Percentiles rank a stretch among this genome's conserved stretches.
Conservation (phyloP, 345 rosid genomes). For the Eutrema japonicum region DNA sequence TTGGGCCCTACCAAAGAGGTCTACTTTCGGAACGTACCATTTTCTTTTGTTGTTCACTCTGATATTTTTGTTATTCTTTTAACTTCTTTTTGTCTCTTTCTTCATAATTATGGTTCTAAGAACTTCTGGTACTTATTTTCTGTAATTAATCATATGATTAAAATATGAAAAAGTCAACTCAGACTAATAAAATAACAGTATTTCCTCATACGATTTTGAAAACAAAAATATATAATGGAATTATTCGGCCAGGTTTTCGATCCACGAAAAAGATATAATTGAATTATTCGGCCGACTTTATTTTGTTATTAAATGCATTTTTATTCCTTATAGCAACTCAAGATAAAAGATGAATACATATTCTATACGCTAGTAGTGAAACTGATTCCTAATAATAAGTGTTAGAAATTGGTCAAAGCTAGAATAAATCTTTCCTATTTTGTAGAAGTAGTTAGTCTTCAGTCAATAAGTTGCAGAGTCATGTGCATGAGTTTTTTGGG, state of each 20-base stretch:
- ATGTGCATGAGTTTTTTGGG: too few species aligned
- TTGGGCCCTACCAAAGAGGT: constrained; percentile 26
- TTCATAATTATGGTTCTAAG: constrained; percentile 31
- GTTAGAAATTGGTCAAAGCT: too few species aligned
- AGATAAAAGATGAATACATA: not conserved
- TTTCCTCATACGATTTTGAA: constrained; percentile 1
- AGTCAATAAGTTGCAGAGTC: too few species aligned
- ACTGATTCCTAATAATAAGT: too few species aligned
- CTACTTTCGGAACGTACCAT: constrained; percentile 29
- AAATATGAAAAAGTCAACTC: constrained; percentile 30
- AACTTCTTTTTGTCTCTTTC: constrained; percentile 32
- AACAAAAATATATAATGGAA: constrained; percentile 7
- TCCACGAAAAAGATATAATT: not conserved
- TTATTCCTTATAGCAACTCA: not conserved
- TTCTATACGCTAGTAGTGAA: too few species aligned
- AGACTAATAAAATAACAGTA: constrained; percentile 25
- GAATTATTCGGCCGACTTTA: not conserved
- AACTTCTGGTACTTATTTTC: constrained; percentile 13
- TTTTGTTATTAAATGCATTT: not conserved
- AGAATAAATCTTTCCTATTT: too few species aligned
- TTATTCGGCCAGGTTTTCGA: too few species aligned
- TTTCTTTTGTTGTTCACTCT: constrained; percentile 16
- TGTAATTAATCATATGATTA: constrained; percentile 28
- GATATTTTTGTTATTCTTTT: constrained; percentile 15
- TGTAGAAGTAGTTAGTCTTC: too few species aligned